A percentile compares a stretch with the other conserved stretches of the same genome.
phyloP scores from a whole-genome alignment of 352 stramenopile species.

The Salisapilia sapeloensis region DNA sequence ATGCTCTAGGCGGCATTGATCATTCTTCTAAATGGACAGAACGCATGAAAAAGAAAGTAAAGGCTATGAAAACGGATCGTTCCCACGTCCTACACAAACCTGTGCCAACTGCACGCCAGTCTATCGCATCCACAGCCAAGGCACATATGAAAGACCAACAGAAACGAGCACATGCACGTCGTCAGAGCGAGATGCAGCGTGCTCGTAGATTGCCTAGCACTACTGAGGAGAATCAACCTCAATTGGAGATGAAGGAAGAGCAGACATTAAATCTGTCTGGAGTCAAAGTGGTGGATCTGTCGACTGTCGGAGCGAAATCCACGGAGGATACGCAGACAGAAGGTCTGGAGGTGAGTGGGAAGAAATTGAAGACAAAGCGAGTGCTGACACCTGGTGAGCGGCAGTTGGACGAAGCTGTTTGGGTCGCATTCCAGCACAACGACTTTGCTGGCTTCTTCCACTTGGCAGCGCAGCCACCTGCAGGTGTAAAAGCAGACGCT shows the following conservation, averaged over 20 bases:
- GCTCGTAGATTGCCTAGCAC: constrained; percentile 16
- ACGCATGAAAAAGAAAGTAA: constrained; percentile 43
- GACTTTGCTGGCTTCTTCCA: constrained; percentile 69
- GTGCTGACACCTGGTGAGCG: constrained; percentile 68
- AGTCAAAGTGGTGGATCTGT: constrained; percentile 48
- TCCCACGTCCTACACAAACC: constrained; percentile 21
- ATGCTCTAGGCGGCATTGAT: constrained; percentile 11
- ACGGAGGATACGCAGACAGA: neutral
- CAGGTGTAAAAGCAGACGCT: constrained; percentile 20
- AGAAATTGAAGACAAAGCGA: constrained; percentile 26
- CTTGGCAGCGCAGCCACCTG: constrained; percentile 21
- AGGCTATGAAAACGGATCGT: constrained; percentile 17
- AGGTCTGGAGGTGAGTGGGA: constrained; percentile 33
- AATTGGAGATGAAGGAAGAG: constrained; percentile 39
- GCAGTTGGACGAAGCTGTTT: constrained; percentile 63
- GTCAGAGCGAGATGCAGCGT: constrained; percentile 30
- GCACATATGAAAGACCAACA: constrained; percentile 35
- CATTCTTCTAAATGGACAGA: constrained; percentile 37
- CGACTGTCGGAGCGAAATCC: constrained; percentile 7
- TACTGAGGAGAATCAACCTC: neutral
- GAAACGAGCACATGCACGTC: constrained; percentile 20
- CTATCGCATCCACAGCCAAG: constrained; percentile 1
- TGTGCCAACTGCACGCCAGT: constrained; percentile 1
- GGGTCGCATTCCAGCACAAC: constrained; percentile 56
- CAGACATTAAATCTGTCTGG: constrained; percentile 35